Conservation (phyloP, 768 basidiomycete species). For the Filobasidium floriforme region DNA sequence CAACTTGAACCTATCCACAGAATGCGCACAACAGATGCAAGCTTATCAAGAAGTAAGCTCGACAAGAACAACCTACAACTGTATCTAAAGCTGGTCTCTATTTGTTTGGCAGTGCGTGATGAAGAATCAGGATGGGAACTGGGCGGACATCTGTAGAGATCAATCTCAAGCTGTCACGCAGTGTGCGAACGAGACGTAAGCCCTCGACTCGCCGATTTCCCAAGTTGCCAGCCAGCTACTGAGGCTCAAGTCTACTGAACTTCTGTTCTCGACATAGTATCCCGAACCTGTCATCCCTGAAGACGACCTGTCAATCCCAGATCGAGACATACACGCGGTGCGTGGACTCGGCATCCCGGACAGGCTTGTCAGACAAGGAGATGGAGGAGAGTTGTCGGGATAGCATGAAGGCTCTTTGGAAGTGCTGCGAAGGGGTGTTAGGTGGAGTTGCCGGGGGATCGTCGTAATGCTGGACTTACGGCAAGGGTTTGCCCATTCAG, state of each 20-base stretch:
- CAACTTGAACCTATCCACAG: constrained; percentile 17
- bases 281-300: constrained; percentile 37
- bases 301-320: constrained; percentile 32
- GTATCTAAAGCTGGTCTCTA: background rate
- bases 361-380: constrained; percentile 25
- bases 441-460: background rate
- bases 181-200: constrained; percentile 40
- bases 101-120: constrained; percentile 33
- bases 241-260: no score
- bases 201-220: background rate
- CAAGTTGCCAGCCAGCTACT: no score
- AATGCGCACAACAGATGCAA: constrained; percentile 43
- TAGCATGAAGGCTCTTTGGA: constrained; percentile 39
- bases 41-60: constrained; percentile 36
- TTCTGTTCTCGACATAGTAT: constrained; percentile 22
- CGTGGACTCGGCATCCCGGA: constrained; percentile 25
- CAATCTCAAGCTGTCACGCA: constrained; percentile 33
- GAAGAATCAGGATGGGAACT: constrained; percentile 37
- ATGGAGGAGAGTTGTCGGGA: constrained; percentile 30
- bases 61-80: background rate
- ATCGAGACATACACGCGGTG: constrained; percentile 36
- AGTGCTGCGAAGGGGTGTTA: constrained; percentile 36
- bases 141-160: constrained; percentile 34
- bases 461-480: no score
- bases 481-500: no score